Base-by-base conservation (phyloP, 2,329 filamentous ascomycete genomes). In the Hortaea werneckii region DNA sequence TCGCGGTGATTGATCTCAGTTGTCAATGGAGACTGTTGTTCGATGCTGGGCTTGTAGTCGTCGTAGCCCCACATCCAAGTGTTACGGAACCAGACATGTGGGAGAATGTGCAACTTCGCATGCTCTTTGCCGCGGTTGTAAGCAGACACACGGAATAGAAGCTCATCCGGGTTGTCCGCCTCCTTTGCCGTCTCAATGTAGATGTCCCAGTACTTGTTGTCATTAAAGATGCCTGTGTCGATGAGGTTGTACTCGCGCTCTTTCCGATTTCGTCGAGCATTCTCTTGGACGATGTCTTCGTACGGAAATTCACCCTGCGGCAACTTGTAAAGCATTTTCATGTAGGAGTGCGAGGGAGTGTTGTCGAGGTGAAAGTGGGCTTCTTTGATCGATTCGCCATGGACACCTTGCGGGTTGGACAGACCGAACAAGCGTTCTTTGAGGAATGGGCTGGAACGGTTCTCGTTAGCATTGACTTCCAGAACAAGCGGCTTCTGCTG, bases 241-340 rank as follows among this genome's bases (percentile, higher is more conserved):
- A 88, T 75, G 45, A 96, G 79, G 65, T 95, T 90, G 68, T 95
- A 96, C 63, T 96, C 90, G 41, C 78, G 78, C 52, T 95, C 89
- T 56, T 80, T 65, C 65, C 83, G 86, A 76, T 20, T 42, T 53
- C 89, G 79, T 54, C 75, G 78, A 38, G 81, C 88, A 62, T 95
- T 96, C 61, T 94, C 87, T 53, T 86, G 73, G 54, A 94, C 71
- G 40, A 96, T 73, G 54, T 95, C 81, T 65, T 95, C 77, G 71
- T 96, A 96, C 2, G 90, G 92, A 60, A 96, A 96, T 52, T 83
- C 80, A 58, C 77, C 78, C 68, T 96, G 90, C 0, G 92, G 92
- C 59, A 95, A 94, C 68, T 96, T 96, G 78, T 96, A 96, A 55
- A 96, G 82, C 62, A 82, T 94, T 67, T 96, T 96, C 90, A 96